These are phyloP conservation scores for Rubus idaeus DNA, from an alignment of 306 rosid genomes.

Conservation along the genomic window DNA sequence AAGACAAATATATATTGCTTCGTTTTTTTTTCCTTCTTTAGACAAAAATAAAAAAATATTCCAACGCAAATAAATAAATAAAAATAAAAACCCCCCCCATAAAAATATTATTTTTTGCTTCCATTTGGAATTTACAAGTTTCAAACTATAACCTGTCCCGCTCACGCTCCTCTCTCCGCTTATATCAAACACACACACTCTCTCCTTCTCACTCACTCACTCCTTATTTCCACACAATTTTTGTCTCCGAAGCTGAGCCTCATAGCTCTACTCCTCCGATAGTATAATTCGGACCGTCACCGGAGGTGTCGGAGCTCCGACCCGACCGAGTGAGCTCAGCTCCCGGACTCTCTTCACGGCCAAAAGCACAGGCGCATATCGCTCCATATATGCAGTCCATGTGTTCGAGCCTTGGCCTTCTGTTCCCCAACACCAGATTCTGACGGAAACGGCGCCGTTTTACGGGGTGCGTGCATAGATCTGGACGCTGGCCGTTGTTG, in stretches of 20 bases:
- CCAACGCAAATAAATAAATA: neutral
- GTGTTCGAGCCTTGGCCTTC: constrained; percentile 15
- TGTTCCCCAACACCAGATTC: constrained; percentile 6
- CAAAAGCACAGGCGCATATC: neutral
- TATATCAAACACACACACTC: constrained; percentile 34
- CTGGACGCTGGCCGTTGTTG: constrained; percentile 23
- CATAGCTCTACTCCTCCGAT: constrained; percentile 6
- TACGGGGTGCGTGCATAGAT: constrained; percentile 31
- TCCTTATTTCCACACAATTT: constrained; percentile 9
- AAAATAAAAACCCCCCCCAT: too few relatives aligned
- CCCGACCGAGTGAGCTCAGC: constrained; percentile 38
- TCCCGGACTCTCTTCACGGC: neutral
- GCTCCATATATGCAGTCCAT: constrained; percentile 1
- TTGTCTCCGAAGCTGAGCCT: neutral
- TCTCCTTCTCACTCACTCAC: constrained; percentile 17
- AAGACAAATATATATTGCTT: neutral
- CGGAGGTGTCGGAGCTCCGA: constrained; percentile 42
- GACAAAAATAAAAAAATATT: neutral
- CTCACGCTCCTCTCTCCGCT: constrained; percentile 42
- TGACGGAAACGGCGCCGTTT: constrained; percentile 21
- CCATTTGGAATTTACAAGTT: constrained; percentile 38
- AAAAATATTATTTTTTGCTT: neutral
- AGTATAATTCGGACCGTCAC: constrained; percentile 2
- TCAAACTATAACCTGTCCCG: constrained; percentile 73
- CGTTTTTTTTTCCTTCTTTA: neutral